A percentile compares a stretch with the other conserved stretches of the same genome.
phyloP scores from a whole-genome alignment of 169 alveolate genomes.

The Blepharisma undulans region DNA sequence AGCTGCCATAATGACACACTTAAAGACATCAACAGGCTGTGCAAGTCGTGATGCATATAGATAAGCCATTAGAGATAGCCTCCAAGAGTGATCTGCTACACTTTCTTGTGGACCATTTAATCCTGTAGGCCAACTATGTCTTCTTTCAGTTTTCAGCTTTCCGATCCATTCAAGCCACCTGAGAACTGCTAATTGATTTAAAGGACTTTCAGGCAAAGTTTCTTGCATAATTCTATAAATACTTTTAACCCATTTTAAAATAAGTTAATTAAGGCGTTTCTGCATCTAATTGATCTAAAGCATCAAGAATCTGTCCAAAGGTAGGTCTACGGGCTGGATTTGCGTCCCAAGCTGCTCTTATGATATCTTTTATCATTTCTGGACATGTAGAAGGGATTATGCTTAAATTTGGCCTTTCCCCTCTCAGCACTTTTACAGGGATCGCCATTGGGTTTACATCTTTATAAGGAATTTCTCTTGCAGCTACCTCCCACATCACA shows the following conservation, averaged over 20 bases:
- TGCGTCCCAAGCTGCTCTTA: constrained; percentile 79
- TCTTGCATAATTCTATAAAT: not conserved
- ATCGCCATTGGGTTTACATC: constrained; percentile 41
- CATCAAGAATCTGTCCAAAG: constrained; percentile 53
- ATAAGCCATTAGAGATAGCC: not conserved
- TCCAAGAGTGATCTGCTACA: constrained; percentile 26
- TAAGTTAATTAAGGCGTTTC: not conserved
- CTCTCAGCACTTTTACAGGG: constrained; percentile 44
- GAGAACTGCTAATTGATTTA: not conserved
- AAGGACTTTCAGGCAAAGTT: not conserved
- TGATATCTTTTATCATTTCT: constrained; percentile 48
- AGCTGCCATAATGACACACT: constrained; percentile 28
- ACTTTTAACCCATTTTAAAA: no score
- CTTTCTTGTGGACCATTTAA: constrained; percentile 17
- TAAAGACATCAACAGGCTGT: not conserved
- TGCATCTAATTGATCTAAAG: constrained; percentile 9
- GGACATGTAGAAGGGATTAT: constrained; percentile 65
- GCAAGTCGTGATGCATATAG: not conserved
- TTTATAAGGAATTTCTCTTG: constrained; percentile 83
- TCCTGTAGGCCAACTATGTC: constrained; percentile 38
- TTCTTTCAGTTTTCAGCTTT: not conserved
- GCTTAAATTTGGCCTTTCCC: constrained; percentile 69
- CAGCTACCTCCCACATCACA: constrained; percentile 83
- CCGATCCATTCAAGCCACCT: not conserved
- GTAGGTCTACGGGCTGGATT: constrained; percentile 76